Base-by-base conservation (phyloP, 352 stramenopile species). In the Globisporangium sylvaticum region DNA sequence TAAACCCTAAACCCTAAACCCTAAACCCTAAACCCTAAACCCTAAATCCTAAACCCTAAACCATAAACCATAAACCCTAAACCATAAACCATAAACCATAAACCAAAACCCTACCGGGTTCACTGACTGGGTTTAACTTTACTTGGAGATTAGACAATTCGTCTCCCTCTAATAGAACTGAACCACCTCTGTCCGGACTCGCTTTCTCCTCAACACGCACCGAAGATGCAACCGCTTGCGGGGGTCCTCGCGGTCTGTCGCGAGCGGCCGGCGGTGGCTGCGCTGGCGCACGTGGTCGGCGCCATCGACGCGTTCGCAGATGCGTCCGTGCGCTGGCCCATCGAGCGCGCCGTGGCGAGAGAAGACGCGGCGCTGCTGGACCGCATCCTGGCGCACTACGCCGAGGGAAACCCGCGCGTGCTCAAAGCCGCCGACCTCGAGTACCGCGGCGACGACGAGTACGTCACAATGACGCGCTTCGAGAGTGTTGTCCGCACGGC, bases 391-490 rank as follows among this genome's bases (percentile, higher is more conserved):
- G 27, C 42, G 6, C 59, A 65, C 46, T 65, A 65, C 27, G 27
- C 59, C 4, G 29, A 12, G 5, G 59, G 59, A 3, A 44, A 54
- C 44, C 9, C 4, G 25, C 24, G 59, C 25, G 59, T 57, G 25
- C 18, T 55, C 25, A 65, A 65, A 29, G 25, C 18, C 44, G 29
- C 46, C 27, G 59, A 65, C 39, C 25, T 65, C 27, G 59, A 65
- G 25, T 65, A 57, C 25, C 59, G 59, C 59, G 59, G 59, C 14
- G 59, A 65, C 46, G 39, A 65, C 14, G 46, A 54, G 44, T 65
- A 57, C 44, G 59, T n/a, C 7, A 57, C 59, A 1, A 8, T 44
- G 27, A 39, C 34, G 27, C 39, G 7, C 20, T 65, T 65, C 32
- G 59, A 65, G 15, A 34, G 34, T 14, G 12, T 57, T 10, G 18